Percentiles rank a stretch among this genome's conserved stretches.
These are phyloP conservation scores for Ustilago crameri DNA, from an alignment of 1,284 basidiomycete species.

Conservation along the genomic window DNA sequence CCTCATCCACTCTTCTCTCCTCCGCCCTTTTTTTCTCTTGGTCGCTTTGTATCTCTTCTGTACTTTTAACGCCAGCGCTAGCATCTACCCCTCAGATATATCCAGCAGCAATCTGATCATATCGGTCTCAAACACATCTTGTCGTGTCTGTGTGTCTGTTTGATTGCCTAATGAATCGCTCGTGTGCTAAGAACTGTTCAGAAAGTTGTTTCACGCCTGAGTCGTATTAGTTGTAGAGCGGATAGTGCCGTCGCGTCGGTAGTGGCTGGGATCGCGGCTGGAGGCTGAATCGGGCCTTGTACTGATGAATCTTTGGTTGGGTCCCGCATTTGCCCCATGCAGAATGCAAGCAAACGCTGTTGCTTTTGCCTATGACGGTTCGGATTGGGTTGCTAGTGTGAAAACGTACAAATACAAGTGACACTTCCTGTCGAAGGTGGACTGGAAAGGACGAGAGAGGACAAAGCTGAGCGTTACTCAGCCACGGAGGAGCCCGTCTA, in stretches of 20 bases:
- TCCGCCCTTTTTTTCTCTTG: conserved; percentile 25
- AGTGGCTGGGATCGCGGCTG: too few species aligned
- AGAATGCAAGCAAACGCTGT: too few species aligned
- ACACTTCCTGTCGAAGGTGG: not conserved
- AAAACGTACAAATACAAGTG: conserved; percentile 15
- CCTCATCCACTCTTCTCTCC: conserved; percentile 4
- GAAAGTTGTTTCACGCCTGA: too few species aligned
- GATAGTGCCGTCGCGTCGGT: too few species aligned
- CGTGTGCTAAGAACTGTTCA: too few species aligned
- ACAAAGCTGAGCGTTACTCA: not conserved
- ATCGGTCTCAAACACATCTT: conserved; percentile 39
- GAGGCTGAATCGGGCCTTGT: too few species aligned
- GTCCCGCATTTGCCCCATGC: too few species aligned
- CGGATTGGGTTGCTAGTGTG: too few species aligned
- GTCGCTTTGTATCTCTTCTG: conserved; percentile 55
- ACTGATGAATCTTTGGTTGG: too few species aligned
- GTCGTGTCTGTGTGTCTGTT: conserved; percentile 7
- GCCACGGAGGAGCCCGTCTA: conserved; percentile 63
- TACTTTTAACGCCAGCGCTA: conserved; percentile 59
- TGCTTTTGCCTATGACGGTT: too few species aligned
- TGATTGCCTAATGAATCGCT: too few species aligned
- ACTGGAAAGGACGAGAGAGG: not conserved
- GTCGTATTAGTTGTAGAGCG: too few species aligned
- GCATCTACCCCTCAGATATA: conserved; percentile 52
- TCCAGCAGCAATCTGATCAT: conserved; percentile 60